phyloP scores from a whole-genome alignment of 2,329 filamentous ascomycete genomes.

The Exophiala mesophila region DNA sequence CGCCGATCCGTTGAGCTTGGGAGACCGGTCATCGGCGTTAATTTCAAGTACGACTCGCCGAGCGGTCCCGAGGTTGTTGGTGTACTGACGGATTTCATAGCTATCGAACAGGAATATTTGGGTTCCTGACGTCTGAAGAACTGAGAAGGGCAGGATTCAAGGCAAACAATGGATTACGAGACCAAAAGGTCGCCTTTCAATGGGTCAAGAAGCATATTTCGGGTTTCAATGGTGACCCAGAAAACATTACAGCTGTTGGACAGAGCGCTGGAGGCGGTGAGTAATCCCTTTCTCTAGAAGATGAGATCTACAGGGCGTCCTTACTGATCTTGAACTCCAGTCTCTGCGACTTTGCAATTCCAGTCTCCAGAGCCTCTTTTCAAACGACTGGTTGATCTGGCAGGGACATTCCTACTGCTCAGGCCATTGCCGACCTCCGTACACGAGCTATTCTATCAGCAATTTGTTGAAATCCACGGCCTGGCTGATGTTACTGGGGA shows the following conservation, averaged over 20 bases:
- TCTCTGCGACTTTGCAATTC: no score
- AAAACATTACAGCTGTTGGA: neutral
- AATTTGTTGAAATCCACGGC: neutral
- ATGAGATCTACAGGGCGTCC: no score
- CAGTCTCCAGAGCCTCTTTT: neutral
- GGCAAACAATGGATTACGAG: slow-evolving; percentile 29
- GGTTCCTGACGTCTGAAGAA: slow-evolving; percentile 46
- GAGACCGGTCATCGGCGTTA: slow-evolving; percentile 43
- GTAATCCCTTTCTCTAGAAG: no score
- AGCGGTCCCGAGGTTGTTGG: neutral
- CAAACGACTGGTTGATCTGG: neutral
- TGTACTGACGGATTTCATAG: neutral
- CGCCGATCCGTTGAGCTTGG: slow-evolving; percentile 39
- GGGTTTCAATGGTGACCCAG: slow-evolving; percentile 28
- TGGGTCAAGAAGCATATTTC: slow-evolving; percentile 38
- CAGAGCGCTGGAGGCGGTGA: neutral
- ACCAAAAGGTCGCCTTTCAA: slow-evolving; percentile 33
- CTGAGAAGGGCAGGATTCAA: slow-evolving; percentile 26
- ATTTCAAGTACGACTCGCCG: slow-evolving; percentile 31
- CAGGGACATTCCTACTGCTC: neutral
- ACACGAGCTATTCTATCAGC: neutral
- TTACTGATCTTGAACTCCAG: no score
- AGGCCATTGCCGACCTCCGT: neutral
- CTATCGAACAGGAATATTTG: slow-evolving; percentile 43
- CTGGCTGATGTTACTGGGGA: neutral